Percentiles rank a stretch among this genome's conserved stretches.
phyloP scores from a whole-genome alignment of 768 basidiomycete genomes.

The Mrakia frigida region DNA sequence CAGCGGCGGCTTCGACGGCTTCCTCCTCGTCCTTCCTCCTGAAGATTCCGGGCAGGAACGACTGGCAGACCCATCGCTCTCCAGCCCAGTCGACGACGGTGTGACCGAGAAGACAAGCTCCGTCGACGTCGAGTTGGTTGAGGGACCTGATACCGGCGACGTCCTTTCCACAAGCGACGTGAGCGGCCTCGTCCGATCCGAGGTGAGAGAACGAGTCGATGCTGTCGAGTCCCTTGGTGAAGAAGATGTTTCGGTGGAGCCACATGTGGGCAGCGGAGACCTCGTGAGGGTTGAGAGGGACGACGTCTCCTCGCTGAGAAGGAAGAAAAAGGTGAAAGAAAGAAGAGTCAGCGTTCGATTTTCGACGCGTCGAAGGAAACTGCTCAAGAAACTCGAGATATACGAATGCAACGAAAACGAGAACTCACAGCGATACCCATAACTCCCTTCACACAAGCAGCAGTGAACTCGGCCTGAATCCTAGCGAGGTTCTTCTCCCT shows the following conservation, averaged over 20 bases:
- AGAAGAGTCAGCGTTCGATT: background rate
- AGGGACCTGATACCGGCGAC: constrained; percentile 46
- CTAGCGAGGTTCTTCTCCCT: constrained; percentile 47
- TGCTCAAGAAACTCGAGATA: no score
- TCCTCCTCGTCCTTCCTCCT: constrained; percentile 38
- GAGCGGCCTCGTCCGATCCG: constrained; percentile 48
- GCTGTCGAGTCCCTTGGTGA: constrained; percentile 48
- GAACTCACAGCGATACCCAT: constrained; percentile 39
- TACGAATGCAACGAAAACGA: background rate
- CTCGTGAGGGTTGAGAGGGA: constrained; percentile 49
- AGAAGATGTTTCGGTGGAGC: constrained; percentile 48
- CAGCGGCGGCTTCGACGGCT: constrained; percentile 33
- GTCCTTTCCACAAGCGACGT: constrained; percentile 48
- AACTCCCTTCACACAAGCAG: constrained; percentile 45
- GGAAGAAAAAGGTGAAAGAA: background rate
- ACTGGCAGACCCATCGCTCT: constrained; percentile 49
- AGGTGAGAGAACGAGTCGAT: constrained; percentile 46
- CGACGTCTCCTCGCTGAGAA: constrained; percentile 44
- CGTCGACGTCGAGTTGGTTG: constrained; percentile 47
- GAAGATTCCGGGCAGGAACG: constrained; percentile 49
- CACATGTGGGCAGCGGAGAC: constrained; percentile 45
- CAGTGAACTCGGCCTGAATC: constrained; percentile 46
- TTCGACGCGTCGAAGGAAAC: background rate
- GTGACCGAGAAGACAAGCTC: constrained; percentile 45
- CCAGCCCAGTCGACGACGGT: constrained; percentile 49